These are phyloP conservation scores for Trichoderma simmonsii DNA, from an alignment of 2,329 filamentous ascomycete genomes.

Conservation along the genomic window DNA sequence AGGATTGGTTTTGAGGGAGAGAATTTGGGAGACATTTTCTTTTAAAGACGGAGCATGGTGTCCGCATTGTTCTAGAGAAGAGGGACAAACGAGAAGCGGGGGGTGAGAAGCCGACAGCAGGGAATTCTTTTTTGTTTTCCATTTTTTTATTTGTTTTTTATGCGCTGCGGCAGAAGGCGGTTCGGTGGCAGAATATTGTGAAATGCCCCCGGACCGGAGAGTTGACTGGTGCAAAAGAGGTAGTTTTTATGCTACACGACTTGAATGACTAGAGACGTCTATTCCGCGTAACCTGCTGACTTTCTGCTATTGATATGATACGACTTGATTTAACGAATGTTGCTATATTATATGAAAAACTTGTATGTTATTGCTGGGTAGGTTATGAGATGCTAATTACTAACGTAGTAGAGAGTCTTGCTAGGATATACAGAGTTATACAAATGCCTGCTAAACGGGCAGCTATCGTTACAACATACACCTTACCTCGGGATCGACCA, in stretches of 20 bases:
- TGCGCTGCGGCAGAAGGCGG: constrained; percentile 25
- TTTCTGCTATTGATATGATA: neutral
- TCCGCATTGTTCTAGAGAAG: neutral
- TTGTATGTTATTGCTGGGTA: neutral
- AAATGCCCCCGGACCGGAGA: constrained; percentile 45
- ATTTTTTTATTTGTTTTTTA: neutral
- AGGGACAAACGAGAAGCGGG: neutral
- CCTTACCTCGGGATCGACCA: neutral
- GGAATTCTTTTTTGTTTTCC: neutral
- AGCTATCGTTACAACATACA: constrained; percentile 3
- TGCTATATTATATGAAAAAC: neutral
- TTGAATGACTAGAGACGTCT: neutral
- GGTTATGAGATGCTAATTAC: neutral
- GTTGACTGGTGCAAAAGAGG: neutral
- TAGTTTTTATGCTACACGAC: neutral
- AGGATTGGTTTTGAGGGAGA: constrained; percentile 86
- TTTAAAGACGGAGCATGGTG: constrained; percentile 41
- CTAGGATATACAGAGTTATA: constrained; percentile 7
- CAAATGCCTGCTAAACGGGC: neutral
- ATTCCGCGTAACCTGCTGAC: neutral
- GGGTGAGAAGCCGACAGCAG: neutral
- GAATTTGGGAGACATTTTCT: constrained; percentile 68
- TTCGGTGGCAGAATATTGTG: constrained; percentile 60
- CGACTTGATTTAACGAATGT: neutral
- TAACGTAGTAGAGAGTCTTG: constrained; percentile 9